Evolutionary conservation across 2,329 filamentous ascomycete species (phyloP).

Genomic region (Colletotrichum tofieldiae): DNA sequence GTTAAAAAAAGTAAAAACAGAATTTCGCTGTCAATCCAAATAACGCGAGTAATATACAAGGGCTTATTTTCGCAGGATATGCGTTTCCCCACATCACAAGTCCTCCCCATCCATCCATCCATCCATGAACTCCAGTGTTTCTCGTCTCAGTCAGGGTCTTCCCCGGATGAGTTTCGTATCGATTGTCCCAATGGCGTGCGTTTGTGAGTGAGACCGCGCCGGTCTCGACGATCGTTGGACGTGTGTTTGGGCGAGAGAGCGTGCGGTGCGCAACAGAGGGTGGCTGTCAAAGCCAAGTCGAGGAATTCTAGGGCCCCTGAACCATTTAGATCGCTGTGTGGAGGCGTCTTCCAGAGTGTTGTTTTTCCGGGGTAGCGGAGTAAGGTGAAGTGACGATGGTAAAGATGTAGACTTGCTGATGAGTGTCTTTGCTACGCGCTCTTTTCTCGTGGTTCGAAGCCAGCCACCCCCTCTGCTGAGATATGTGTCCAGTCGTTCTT

Average conservation of each 20-base stretch:
- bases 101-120: constrained; percentile 2
- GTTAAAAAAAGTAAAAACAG: constrained; percentile 17
- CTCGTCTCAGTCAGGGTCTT: background rate
- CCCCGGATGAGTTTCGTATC: constrained; percentile 7
- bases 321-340: background rate
- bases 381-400: background rate
- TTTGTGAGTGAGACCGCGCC: constrained; percentile 1
- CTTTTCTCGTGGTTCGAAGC: constrained; percentile 26
- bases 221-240: constrained; percentile 6
- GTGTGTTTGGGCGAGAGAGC: background rate
- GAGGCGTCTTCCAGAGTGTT: background rate
- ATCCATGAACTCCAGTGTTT: constrained; percentile 11
- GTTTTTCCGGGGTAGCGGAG: background rate
- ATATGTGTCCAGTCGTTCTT: constrained; percentile 1
- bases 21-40: constrained; percentile 24
- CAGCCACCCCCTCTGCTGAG: background rate
- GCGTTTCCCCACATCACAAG: constrained; percentile 2
- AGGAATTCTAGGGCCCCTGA: background rate
- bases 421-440: constrained; percentile 1
- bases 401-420: background rate
- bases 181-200: background rate
- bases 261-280: constrained; percentile 11
- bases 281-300: constrained; percentile 8
- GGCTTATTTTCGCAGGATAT: constrained; percentile 18
- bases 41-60: constrained; percentile 35